Evolutionary conservation across 345 rosid genomes (phyloP), one percentile per base, ranked within the genome.

Genomic region (Hibiscus tridactylites): DNA sequence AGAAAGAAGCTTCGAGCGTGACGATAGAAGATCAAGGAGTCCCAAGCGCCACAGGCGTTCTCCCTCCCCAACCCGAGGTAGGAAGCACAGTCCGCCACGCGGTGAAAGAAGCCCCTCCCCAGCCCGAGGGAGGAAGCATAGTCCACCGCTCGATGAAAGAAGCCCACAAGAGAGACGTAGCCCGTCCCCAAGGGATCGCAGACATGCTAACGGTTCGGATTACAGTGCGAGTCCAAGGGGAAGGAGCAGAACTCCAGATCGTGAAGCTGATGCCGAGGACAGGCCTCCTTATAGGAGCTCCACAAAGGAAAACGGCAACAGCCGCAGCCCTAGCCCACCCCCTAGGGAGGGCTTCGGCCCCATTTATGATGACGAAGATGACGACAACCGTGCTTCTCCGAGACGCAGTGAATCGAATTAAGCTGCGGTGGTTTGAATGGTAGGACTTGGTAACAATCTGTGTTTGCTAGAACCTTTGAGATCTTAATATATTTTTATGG

Each of bases 241-340:
- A 47, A 83, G 83, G 74, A 88, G 87, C 79, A 74, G 77, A 63
- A 90, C 86, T 83, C 86, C 86, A 1, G 77, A 69, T 3, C 70
- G 68, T 75, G 83, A 74, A 46, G 85, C 71, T n/a, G 86, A 73
- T 28, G 81, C 79, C 2, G 82, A 56, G 5, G 74, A 56, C 19
- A 58, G 77, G 79, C 78, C 75, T 69, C 79, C 75, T 69, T 82
- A 85, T 54, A 77, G 77, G 65, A 89, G 86, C 75, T 87, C 90
- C 11, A 72, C 52, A 0, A 84, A 79, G 73, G 88, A 82, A 50
- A 89, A 89, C 71, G 93, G 93, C 50, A 74, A 72, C 2, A 74
- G 89, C 77, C 81, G 76, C 71, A 86, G 86, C 53, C 86, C 78
- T 0, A 84, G 87, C 49, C 85, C 83, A 0, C 37, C 42, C 19